phyloP scores from a whole-genome alignment of 2,329 filamentous ascomycete genomes.

The Davidsoniella australis region DNA sequence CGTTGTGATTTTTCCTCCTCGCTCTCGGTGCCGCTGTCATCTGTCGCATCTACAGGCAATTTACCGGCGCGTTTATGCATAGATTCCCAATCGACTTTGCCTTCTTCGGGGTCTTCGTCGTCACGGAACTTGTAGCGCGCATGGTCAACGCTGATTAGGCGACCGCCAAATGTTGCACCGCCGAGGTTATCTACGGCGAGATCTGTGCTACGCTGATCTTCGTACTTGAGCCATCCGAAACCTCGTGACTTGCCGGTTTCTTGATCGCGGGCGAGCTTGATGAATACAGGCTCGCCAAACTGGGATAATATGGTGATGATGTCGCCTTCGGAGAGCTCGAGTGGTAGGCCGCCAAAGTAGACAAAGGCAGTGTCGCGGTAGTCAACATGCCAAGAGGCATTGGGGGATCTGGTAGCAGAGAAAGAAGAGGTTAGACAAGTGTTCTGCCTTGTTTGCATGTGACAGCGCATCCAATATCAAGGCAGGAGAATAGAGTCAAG shows the following conservation, averaged over 20 bases:
- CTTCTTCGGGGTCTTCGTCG: slow-evolving; percentile 49
- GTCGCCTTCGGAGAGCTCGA: slow-evolving; percentile 87
- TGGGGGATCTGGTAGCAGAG: slow-evolving; percentile 41
- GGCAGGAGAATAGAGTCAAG: neutral
- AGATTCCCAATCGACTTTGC: slow-evolving; percentile 41
- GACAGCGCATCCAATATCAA: neutral
- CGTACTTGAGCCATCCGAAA: slow-evolving; percentile 94
- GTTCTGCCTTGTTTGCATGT: slow-evolving; percentile 2
- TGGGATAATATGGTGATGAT: slow-evolving; percentile 94
- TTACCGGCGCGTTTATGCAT: slow-evolving; percentile 36
- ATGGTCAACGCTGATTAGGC: slow-evolving; percentile 77
- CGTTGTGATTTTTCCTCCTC: slow-evolving; percentile 28
- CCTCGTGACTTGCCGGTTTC: slow-evolving; percentile 91
- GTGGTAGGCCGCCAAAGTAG: slow-evolving; percentile 88
- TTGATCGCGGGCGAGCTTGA: slow-evolving; percentile 85
- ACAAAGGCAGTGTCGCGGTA: slow-evolving; percentile 95
- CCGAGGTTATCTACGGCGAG: slow-evolving; percentile 91
- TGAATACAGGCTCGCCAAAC: slow-evolving; percentile 83
- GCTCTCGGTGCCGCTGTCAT: slow-evolving; percentile 18
- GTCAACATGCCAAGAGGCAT: slow-evolving; percentile 92
- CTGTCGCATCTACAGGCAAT: slow-evolving; percentile 24
- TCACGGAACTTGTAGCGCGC: slow-evolving; percentile 80
- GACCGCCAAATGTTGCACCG: slow-evolving; percentile 65
- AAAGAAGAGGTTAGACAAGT: slow-evolving; percentile 15
- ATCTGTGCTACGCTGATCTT: slow-evolving; percentile 91